Evolutionary conservation across 2,329 filamentous ascomycete species (phyloP), one percentile per base, ranked within the genome.

Genomic region (Fusarium pseudograminearum): DNA sequence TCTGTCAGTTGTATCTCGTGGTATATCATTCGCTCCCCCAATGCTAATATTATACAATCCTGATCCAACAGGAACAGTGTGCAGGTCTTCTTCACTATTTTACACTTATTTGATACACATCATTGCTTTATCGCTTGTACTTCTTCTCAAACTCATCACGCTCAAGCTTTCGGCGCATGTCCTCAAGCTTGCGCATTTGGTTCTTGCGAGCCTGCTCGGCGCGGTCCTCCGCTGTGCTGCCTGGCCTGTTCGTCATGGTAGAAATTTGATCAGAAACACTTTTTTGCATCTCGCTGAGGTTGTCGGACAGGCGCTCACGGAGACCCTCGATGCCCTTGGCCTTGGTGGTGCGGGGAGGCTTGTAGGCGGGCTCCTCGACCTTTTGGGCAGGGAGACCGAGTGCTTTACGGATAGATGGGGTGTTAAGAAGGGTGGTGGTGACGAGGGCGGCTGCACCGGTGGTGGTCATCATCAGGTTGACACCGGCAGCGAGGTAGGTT

Each of bases 381-480:
- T 72, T 63, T 15, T 80, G 76, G 16, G 78, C 74, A 5, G 82
- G 80, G 7, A 86, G 78, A 36, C 76, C 77, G 31, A 80, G 67
- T 59, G 74, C 65, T 36, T 77, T 76, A 58, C 84, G 83, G 65
- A 85, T 67, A 15, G 72, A 31, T 57, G 74, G 57, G 42, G 79
- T 79, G 74, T 78, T 81, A 47, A 84, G 76, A 30, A 82, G 73
- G 40, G 79, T 57, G 38, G 76, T 69, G 38, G 81, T 80, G 72
- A 83, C 73, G 50, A 78, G 72, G 28, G 76, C 76, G 26, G 81
- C 76, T 31, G 80, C 72, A 65, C 78, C 73, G 63, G 84, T 73
- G 69, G 84, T 80, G 11, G 79, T 72, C 69, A 79, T 77, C 82
- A 86, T 86, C 76, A 82, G 81, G 67, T 86, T 85, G 52, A 86